Evolutionary conservation across 2,329 filamentous ascomycete species (phyloP).

Genomic region (Fusarium domesticum): DNA sequence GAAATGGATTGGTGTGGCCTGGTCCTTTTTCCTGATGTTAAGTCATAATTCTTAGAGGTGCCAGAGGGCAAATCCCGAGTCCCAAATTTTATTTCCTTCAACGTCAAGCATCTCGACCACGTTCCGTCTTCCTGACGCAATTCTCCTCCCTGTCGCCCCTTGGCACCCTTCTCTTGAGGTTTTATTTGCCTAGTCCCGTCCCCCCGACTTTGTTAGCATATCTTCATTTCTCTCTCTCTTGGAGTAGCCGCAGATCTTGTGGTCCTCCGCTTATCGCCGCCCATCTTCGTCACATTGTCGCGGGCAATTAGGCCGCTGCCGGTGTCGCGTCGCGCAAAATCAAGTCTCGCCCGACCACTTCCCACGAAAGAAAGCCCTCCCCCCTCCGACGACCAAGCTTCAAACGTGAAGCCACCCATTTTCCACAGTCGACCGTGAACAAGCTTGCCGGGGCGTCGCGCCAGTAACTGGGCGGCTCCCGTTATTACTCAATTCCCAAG

Average conservation of each 20-base stretch:
- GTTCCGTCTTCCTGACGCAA: conserved; percentile 27
- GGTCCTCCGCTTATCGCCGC: conserved; percentile 17
- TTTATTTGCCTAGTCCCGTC: conserved; percentile 16
- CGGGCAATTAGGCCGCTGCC: conserved; percentile 16
- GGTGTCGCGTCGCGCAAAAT: conserved; percentile 26
- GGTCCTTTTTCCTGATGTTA: not conserved
- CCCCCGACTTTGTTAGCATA: conserved; percentile 16
- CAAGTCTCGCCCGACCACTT: conserved; percentile 1
- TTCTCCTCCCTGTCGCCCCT: conserved; percentile 17
- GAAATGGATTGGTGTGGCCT: no score
- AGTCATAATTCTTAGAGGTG: conserved; percentile 5
- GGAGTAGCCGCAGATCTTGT: conserved; percentile 9
- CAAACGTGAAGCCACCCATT: conserved; percentile 21
- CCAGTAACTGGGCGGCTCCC: conserved; percentile 33
- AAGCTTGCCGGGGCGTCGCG: conserved; percentile 31
- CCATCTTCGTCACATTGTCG: conserved; percentile 12
- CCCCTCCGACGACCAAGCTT: conserved; percentile 17
- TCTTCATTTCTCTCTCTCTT: conserved; percentile 7
- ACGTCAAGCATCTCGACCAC: conserved; percentile 21
- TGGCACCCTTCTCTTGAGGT: conserved; percentile 11
- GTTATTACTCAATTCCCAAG: conserved; percentile 46
- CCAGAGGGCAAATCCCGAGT: conserved; percentile 7
- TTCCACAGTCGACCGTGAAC: conserved; percentile 8
- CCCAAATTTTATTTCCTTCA: conserved; percentile 31
- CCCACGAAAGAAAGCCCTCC: not conserved